Base-by-base conservation (phyloP, 257 asterid species). In the Solanum clarkiae region DNA sequence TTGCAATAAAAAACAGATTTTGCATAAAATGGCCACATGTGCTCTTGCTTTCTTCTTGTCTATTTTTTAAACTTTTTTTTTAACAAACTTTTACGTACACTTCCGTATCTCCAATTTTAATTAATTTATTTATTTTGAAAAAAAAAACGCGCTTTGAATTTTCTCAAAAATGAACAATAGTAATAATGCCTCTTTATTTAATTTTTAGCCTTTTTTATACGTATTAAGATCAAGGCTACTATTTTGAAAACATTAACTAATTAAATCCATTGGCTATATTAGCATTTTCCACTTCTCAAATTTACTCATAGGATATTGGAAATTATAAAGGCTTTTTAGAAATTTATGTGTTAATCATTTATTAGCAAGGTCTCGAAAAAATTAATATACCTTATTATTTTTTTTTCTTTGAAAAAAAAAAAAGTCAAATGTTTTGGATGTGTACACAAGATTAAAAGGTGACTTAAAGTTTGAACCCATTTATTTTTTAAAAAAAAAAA, bases 11-110 rank as follows among this genome's bases (percentile, higher is more conserved):
- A 66, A 45, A 45, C 49, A 86, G 75, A 74, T 63, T 55, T 17
- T 45, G 10, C 53, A 22, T 42, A 86, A 77, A 15, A 14, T 8
- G 17, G 17, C 72, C 91, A 92, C 95, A 90, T 92, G 95, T 92
- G 95, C 84, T 44, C 84, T 3, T 89, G 93, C 87, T 82, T 88
- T 86, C 86, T 87, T 84, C 57, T 68, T 82, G 80, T 82, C 82
- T 49, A n/a, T 74, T 47, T 68, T 14, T 74, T 9, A 4, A 60
- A 10, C n/a, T 7, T 49, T 12, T 12, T 44, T 47, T 17, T 29
- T 7, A 29, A 79, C 75, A 71, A 80, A 56, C 56, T 71, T 72
- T 32, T 18, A 84, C 90, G 94, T 91, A 90, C 94, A 36, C 4
- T 80, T 88, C 89, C 92, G 90, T 92, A 90, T 89, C 68, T 85